These are phyloP conservation scores for Trichocomaceae sp. DNA, from an alignment of 2,329 filamentous ascomycete species.

Conservation along the genomic window DNA sequence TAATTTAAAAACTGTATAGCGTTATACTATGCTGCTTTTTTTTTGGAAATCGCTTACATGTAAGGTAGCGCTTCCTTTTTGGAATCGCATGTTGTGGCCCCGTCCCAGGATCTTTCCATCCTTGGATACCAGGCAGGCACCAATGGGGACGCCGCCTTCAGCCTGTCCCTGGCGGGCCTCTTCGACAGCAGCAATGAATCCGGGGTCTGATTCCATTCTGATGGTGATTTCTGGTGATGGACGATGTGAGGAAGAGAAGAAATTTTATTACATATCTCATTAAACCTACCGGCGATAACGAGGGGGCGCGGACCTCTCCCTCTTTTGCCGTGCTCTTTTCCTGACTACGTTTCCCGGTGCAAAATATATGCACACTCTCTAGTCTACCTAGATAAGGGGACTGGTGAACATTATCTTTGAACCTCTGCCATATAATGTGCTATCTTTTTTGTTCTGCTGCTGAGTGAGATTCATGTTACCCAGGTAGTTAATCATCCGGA, in stretches of 20 bases:
- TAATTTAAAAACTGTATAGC: too few species aligned
- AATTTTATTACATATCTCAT: background rate
- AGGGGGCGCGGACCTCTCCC: too few species aligned
- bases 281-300: too few species aligned
- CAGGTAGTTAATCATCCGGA: background rate
- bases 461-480: background rate
- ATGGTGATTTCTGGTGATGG: background rate
- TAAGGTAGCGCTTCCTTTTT: constrained; percentile 63
- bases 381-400: too few species aligned
- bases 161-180: constrained; percentile 50
- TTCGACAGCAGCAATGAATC: constrained; percentile 53
- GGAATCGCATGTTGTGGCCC: constrained; percentile 70
- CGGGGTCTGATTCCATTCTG: constrained; percentile 38
- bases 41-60: constrained; percentile 48
- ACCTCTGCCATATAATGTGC: too few species aligned
- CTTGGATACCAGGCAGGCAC: constrained; percentile 58
- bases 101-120: constrained; percentile 64
- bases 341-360: too few species aligned
- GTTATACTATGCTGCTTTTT: too few species aligned
- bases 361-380: too few species aligned
- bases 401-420: too few species aligned
- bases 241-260: background rate
- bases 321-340: too few species aligned
- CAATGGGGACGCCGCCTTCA: constrained; percentile 56
- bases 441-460: too few species aligned